Percentiles rank a stretch among this genome's conserved stretches.
Conservation (phyloP, 2,329 filamentous ascomycete species). For the Pseudogymnoascus sp. region DNA sequence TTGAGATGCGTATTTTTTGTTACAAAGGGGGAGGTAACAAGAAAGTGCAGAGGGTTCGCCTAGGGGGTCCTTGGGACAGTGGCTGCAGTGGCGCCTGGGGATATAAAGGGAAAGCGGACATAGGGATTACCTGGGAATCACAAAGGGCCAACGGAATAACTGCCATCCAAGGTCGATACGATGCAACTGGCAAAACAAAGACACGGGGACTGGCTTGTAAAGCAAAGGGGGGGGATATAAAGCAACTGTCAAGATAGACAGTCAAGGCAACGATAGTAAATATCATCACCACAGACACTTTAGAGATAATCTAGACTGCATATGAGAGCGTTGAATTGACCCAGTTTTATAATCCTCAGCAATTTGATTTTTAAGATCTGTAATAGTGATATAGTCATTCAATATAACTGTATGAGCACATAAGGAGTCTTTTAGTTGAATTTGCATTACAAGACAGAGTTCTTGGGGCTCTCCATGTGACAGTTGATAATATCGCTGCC, state of each 20-base stretch:
- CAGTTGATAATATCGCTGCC: background rate
- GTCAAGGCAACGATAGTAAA: background rate
- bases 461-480: background rate
- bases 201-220: background rate
- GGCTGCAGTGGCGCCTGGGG: background rate
- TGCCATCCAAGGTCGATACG: background rate
- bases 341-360: conserved; percentile 34
- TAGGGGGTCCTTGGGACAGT: background rate
- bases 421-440: conserved; percentile 66
- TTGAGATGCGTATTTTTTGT: background rate
- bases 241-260: background rate
- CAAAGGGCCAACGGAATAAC: background rate
- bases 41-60: background rate
- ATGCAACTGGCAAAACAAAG: background rate
- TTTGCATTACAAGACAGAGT: conserved; percentile 47
- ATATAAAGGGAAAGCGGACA: background rate
- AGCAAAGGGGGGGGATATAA: background rate
- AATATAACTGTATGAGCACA: conserved; percentile 65
- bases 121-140: background rate
- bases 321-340: background rate
- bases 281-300: background rate
- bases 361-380: conserved; percentile 50
- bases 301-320: too few relatives aligned
- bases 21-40: background rate
- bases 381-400: conserved; percentile 57